A percentile compares a stretch with the other conserved stretches of the same genome.
phyloP scores from a whole-genome alignment of 805 yeast species.

The Kregervanrija pseudodelftensis region DNA sequence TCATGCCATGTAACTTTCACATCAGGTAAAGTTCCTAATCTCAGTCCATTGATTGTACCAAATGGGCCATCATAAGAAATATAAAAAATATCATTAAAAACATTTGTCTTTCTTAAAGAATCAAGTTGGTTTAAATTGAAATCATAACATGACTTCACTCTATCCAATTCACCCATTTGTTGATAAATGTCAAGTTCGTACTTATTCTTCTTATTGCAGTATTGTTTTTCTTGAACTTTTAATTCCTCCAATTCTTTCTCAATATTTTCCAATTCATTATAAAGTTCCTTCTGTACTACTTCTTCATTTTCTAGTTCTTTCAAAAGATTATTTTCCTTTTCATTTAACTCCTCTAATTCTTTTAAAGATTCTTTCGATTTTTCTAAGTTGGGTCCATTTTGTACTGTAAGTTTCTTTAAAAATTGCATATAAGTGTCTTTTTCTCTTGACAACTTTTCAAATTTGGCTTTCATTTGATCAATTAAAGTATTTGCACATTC shows the following conservation, averaged over 20 bases:
- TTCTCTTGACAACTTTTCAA: conserved; percentile 68
- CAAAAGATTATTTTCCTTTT: conserved; percentile 31
- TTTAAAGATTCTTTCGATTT: conserved; percentile 39
- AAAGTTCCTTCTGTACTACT: conserved; percentile 35
- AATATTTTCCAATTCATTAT: conserved; percentile 39
- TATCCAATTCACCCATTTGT: conserved; percentile 49
- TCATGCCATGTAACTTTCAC: conserved; percentile 80
- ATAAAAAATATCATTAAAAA: conserved; percentile 74
- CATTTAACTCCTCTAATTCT: conserved; percentile 40
- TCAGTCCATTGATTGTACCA: conserved; percentile 79
- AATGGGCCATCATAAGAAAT: conserved; percentile 80
- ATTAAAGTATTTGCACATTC: conserved; percentile 73
- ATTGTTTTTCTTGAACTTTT: conserved; percentile 37
- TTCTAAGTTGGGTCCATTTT: conserved; percentile 35
- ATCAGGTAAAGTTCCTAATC: conserved; percentile 64
- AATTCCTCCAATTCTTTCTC: conserved; percentile 32
- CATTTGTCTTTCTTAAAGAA: conserved; percentile 65
- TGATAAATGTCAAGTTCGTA: conserved; percentile 45
- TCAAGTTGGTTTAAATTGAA: conserved; percentile 60
- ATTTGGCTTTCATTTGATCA: conserved; percentile 57
- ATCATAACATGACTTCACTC: conserved; percentile 57
- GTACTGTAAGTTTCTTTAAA: conserved; percentile 57
- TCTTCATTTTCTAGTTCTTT: conserved; percentile 38
- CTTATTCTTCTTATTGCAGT: conserved; percentile 45
- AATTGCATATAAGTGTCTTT: conserved; percentile 73